phyloP scores from a whole-genome alignment of 331 rosid species.

The Malus hybrid region DNA sequence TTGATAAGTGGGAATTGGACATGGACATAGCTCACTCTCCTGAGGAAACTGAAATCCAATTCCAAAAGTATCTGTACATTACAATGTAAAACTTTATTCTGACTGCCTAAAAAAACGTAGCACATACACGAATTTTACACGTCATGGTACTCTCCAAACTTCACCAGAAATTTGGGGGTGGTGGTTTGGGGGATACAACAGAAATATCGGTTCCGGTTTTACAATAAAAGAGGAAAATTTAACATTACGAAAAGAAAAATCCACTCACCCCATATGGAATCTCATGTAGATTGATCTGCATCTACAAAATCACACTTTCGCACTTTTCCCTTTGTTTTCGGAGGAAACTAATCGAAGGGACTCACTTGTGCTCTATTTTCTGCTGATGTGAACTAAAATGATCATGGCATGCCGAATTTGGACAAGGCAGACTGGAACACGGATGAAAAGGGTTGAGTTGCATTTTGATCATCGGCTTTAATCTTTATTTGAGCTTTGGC shows the following conservation, averaged over 20 bases:
- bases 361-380: not conserved
- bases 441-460: constrained; percentile 58
- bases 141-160: not conserved
- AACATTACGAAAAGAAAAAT: not conserved
- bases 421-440: constrained; percentile 81
- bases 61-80: not conserved
- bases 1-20: not conserved
- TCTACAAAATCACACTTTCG: not conserved
- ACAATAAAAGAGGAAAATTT: not conserved
- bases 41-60: too few species aligned
- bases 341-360: not conserved
- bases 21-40: too few species aligned
- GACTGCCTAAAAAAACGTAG: not conserved
- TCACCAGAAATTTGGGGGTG: constrained; percentile 2
- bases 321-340: not conserved
- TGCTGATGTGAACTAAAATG: not conserved
- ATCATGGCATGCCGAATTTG: constrained; percentile 57
- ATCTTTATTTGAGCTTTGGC: constrained; percentile 83
- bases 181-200: constrained; percentile 1
- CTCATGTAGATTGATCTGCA: constrained; percentile 8
- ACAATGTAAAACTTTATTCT: not conserved
- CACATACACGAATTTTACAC: not conserved
- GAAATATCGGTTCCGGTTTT: not conserved
- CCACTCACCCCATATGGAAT: constrained; percentile 2
- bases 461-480: constrained; percentile 78